Conservation (phyloP, 2,329 filamentous ascomycete species). For the Diaporthe velutina region DNA sequence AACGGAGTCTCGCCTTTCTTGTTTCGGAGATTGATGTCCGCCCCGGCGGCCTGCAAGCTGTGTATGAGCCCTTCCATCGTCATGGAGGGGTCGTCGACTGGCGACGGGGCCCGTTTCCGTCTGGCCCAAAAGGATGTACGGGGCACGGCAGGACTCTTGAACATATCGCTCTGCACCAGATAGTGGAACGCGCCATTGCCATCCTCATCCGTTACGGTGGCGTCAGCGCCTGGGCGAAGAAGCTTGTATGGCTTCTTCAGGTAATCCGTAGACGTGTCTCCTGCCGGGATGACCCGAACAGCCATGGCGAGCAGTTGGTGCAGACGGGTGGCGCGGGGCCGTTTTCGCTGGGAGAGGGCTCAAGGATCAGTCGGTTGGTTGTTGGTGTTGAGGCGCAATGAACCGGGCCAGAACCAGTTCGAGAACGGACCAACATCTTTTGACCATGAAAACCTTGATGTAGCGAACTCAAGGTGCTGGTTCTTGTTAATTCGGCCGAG, state of each 20-base stretch:
- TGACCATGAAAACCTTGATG: conserved; percentile 3
- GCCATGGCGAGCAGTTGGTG: not conserved
- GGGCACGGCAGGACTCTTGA: not conserved
- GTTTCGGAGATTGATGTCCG: conserved; percentile 18
- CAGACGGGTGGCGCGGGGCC: not conserved
- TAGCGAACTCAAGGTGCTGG: not conserved
- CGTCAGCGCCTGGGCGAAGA: conserved; percentile 7
- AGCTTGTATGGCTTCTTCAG: conserved; percentile 21
- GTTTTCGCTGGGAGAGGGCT: not conserved
- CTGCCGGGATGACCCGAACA: not conserved
- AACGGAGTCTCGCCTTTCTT: conserved; percentile 6
- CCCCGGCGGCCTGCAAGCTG: conserved; percentile 20
- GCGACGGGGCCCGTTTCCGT: not conserved
- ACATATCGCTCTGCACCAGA: conserved; percentile 7
- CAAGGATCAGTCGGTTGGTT: not conserved
- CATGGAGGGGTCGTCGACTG: conserved; percentile 10
- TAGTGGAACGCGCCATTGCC: conserved; percentile 30
- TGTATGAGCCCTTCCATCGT: conserved; percentile 12
- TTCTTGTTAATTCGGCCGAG: conserved; percentile 1
- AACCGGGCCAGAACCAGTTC: not conserved
- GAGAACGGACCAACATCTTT: conserved; percentile 2
- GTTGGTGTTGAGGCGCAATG: conserved; percentile 12
- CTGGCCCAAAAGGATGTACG: not conserved
- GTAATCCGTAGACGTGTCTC: not conserved
- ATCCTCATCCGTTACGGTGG: not conserved